phyloP scores from a whole-genome alignment of 2,329 filamentous ascomycete genomes.

The Beauveria medogensis region DNA sequence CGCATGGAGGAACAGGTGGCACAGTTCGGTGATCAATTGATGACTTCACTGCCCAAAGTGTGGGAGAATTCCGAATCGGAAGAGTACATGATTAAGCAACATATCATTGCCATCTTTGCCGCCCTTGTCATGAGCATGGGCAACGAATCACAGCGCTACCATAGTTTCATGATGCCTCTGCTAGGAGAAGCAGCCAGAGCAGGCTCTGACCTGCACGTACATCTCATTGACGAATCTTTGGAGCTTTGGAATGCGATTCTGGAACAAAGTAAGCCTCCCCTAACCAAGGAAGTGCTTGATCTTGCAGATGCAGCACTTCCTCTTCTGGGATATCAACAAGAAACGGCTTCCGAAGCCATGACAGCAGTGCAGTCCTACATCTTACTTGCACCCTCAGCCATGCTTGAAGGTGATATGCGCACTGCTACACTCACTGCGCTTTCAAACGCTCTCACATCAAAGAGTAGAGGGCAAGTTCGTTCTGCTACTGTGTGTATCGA shows the following conservation, averaged over 20 bases:
- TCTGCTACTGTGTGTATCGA: conserved; percentile 56
- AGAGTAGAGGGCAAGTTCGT: conserved; percentile 49
- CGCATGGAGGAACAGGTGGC: conserved; percentile 68
- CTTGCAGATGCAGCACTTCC: conserved; percentile 57
- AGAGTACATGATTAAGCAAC: conserved; percentile 88
- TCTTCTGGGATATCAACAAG: conserved; percentile 57
- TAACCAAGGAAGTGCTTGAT: conserved; percentile 52
- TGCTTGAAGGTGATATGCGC: conserved; percentile 49
- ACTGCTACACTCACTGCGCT: conserved; percentile 41
- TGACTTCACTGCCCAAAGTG: conserved; percentile 68
- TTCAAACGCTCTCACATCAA: conserved; percentile 41
- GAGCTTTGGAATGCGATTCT: conserved; percentile 80
- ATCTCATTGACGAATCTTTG: conserved; percentile 84
- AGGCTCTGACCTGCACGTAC: conserved; percentile 65
- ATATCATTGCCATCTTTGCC: conserved; percentile 77
- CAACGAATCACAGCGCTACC: conserved; percentile 67
- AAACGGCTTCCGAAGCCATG: conserved; percentile 53
- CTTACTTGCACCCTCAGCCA: conserved; percentile 58
- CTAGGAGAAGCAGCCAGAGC: conserved; percentile 73
- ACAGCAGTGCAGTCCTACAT: conserved; percentile 64
- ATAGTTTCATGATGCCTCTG: conserved; percentile 71
- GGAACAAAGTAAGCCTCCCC: conserved; percentile 53
- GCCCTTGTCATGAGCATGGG: conserved; percentile 83
- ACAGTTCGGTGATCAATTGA: conserved; percentile 68
- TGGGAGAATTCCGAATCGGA: conserved; percentile 77